These are phyloP conservation scores for Talaromyces sp. DNA, from an alignment of 2,329 filamentous ascomycete genomes.

Conservation along the genomic window DNA sequence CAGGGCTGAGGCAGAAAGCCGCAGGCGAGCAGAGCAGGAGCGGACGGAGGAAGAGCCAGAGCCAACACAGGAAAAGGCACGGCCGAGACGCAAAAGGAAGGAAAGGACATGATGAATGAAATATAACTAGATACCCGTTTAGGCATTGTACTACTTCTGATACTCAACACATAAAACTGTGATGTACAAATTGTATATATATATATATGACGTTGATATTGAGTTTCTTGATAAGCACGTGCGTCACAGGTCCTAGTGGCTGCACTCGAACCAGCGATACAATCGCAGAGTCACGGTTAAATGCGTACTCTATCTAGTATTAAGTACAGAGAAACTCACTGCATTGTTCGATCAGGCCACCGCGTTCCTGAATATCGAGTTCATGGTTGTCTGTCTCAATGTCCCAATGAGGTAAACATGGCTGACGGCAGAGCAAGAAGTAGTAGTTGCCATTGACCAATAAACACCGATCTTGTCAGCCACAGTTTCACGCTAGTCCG, in stretches of 20 bases:
- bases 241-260: not conserved
- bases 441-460: not conserved
- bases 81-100: conserved; percentile 2
- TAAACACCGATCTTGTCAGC: not conserved
- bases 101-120: not conserved
- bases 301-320: no score
- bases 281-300: no score
- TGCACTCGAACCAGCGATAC: not conserved
- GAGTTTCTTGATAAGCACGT: not conserved
- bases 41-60: not conserved
- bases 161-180: no score
- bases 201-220: not conserved
- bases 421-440: not conserved
- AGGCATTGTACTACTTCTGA: not conserved
- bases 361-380: not conserved
- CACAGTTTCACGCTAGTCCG: not conserved
- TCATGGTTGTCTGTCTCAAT: no score
- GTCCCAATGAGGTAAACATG: not conserved
- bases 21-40: conserved; percentile 13
- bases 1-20: conserved; percentile 48
- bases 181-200: no score
- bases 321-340: no score
- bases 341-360: not conserved
- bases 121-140: not conserved
- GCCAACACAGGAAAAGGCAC: not conserved